Evolutionary conservation across 73 alveolate species (phyloP).

Genomic region (Effrenium voratum): DNA sequence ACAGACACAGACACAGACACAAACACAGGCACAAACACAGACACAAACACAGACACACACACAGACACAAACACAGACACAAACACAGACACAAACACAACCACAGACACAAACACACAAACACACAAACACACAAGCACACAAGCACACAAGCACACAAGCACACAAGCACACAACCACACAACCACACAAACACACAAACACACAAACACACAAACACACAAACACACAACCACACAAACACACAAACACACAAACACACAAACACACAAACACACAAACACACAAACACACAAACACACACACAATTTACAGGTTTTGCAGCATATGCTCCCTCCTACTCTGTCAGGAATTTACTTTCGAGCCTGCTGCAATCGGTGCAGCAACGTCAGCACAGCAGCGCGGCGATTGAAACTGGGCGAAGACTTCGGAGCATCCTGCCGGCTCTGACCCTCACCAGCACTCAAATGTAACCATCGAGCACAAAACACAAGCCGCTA

Average conservation of each 20-base stretch:
- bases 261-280: background rate
- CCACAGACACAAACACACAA: no score
- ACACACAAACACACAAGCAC: no score
- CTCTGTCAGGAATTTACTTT: background rate
- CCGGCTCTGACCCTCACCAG: background rate
- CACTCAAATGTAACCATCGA: background rate
- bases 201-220: background rate
- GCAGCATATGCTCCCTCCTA: background rate
- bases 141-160: no score
- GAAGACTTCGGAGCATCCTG: no score
- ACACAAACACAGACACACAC: no score
- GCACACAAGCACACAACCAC: no score
- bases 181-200: background rate
- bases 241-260: background rate
- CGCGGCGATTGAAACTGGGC: background rate
- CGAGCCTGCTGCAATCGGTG: slow-evolving; percentile 66
- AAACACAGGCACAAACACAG: no score
- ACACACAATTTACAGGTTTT: no score
- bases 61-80: no score
- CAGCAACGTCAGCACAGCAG: slow-evolving; percentile 48
- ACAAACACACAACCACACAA: background rate
- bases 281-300: no score
- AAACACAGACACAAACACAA: no score
- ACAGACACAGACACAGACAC: no score
- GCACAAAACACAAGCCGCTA: background rate